Percentiles rank a stretch among this genome's conserved stretches.
phyloP scores from a whole-genome alignment of 179 eudicot species.

The Actinidia arguta region DNA sequence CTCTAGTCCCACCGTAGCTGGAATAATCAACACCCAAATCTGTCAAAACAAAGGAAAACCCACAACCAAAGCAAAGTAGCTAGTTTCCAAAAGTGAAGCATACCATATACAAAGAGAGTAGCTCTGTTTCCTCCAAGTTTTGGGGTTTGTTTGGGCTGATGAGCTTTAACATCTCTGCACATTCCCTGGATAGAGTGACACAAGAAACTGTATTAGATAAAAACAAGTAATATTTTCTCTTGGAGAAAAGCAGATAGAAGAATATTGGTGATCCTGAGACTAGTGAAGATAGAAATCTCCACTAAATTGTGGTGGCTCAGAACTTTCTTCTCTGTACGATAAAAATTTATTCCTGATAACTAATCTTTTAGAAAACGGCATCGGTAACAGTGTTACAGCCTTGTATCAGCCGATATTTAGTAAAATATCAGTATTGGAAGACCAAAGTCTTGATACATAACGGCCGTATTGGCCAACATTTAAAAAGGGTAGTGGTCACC shows the following conservation, averaged over 20 bases:
- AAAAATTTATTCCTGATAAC: not conserved
- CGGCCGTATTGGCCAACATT: too few species aligned
- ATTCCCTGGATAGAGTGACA: slow-evolving; percentile 32
- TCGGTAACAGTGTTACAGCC: too few species aligned
- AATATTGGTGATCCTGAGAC: too few species aligned
- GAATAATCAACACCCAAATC: not conserved
- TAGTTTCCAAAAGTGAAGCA: not conserved
- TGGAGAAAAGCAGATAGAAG: not conserved
- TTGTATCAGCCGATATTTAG: too few species aligned
- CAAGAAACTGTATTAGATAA: not conserved
- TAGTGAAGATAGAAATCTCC: not conserved
- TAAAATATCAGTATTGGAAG: too few species aligned
- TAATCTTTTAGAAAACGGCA: too few species aligned
- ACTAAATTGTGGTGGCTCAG: not conserved
- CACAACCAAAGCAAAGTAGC: not conserved
- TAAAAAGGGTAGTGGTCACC: not conserved
- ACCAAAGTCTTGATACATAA: too few species aligned
- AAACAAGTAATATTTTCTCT: not conserved
- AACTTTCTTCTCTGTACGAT: not conserved
- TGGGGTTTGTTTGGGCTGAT: slow-evolving; percentile 18
- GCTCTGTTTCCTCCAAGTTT: slow-evolving; percentile 52
- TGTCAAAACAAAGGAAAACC: not conserved
- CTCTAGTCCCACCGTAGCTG: slow-evolving; percentile 47
- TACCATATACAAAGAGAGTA: slow-evolving; percentile 48
- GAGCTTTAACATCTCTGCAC: slow-evolving; percentile 26